phyloP scores from a whole-genome alignment of 495 filamentous ascomycete species.

The Zalerion maritima region DNA sequence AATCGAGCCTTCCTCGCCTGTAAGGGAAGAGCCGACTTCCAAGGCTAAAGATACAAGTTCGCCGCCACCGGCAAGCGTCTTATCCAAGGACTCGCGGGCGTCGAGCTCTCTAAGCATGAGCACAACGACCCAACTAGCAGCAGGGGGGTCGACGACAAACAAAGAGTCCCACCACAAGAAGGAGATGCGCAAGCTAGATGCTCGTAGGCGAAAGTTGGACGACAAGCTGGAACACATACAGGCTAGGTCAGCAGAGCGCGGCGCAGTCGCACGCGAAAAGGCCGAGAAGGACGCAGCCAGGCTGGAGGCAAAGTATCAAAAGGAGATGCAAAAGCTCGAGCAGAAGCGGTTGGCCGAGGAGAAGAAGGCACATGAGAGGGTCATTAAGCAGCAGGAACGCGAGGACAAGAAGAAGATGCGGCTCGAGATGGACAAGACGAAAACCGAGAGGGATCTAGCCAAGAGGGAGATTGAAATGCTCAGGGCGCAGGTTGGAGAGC shows the following conservation, averaged over 20 bases:
- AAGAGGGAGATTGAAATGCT: conserved; percentile 47
- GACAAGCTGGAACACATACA: conserved; percentile 46
- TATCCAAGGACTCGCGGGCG: conserved; percentile 15
- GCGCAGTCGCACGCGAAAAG: conserved; percentile 40
- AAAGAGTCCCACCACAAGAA: conserved; percentile 45
- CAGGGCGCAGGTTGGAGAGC: conserved; percentile 41
- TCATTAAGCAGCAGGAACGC: conserved; percentile 36
- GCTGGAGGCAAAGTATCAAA: conserved; percentile 48
- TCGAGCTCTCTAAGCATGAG: conserved; percentile 15
- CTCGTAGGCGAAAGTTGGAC: conserved; percentile 53
- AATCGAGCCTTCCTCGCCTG: conserved; percentile 15
- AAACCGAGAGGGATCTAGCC: conserved; percentile 40
- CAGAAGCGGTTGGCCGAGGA: conserved; percentile 43
- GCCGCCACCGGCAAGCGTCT: conserved; percentile 16
- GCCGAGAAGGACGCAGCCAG: conserved; percentile 44
- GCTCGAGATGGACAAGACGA: conserved; percentile 35
- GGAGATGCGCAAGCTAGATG: conserved; percentile 59
- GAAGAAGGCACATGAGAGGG: conserved; percentile 44
- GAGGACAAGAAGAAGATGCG: conserved; percentile 34
- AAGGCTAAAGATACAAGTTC: conserved; percentile 1
- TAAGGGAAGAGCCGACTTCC: conserved; percentile 12
- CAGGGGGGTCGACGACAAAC: conserved; percentile 10
- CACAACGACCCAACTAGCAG: conserved; percentile 12
- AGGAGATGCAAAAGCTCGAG: conserved; percentile 48
- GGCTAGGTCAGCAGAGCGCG: conserved; percentile 34